Percentiles rank a stretch among this genome's conserved stretches.
Conservation (phyloP, 306 rosid genomes). For the Ammopiptanthus mongolicus region DNA sequence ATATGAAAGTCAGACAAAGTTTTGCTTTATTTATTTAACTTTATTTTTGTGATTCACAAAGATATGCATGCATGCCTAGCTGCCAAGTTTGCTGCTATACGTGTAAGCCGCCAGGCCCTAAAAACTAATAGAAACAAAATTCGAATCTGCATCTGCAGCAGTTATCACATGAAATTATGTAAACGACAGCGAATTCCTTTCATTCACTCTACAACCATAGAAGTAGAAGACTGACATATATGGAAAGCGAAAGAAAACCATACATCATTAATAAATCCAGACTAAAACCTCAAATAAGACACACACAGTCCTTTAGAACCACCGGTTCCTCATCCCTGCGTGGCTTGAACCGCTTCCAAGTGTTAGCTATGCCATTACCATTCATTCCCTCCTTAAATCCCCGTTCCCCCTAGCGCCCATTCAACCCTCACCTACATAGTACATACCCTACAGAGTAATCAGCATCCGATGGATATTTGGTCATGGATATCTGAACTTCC, state of each 20-base stretch:
- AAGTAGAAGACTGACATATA: conserved; percentile 6
- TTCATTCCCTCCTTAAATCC: conserved; percentile 44
- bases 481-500: conserved; percentile 82
- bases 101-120: conserved; percentile 46
- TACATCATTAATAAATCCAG: conserved; percentile 37
- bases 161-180: background rate
- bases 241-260: conserved; percentile 32
- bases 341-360: conserved; percentile 37
- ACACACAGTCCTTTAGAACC: conserved; percentile 29
- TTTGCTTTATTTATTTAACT: background rate
- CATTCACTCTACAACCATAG: background rate
- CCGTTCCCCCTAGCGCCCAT: background rate
- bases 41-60: background rate
- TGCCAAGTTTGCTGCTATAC: conserved; percentile 22
- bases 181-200: conserved; percentile 18
- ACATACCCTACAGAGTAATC: no score
- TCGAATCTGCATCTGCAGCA: conserved; percentile 24
- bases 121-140: background rate
- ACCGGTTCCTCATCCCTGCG: conserved; percentile 39
- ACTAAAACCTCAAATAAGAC: conserved; percentile 27
- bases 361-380: conserved; percentile 38
- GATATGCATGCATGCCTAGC: background rate
- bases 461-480: conserved; percentile 88
- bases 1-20: background rate
- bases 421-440: no score